Evolutionary conservation across 2,329 filamentous ascomycete genomes (phyloP), one percentile per base, ranked within the genome.

Genomic region (Fusarium longipes): DNA sequence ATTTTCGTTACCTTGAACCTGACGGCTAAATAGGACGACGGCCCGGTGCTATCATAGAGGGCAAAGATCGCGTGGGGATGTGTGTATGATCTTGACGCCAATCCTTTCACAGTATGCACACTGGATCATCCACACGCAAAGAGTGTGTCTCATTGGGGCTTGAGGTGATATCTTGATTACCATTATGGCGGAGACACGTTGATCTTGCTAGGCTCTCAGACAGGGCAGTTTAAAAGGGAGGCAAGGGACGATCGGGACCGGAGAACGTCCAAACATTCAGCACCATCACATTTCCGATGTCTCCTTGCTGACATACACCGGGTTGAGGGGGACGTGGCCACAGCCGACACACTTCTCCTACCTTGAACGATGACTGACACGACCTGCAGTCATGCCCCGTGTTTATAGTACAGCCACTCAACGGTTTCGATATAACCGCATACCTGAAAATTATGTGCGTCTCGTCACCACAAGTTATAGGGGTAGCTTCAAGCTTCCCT

Each of bases 1-100:
- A 39, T 53, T 57, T 43, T 35, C 22, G 24, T 51, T 48, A 50
- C 62, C 43, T 63, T 47, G 44, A 68, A 50, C 61, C 61, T 43
- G 32, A 58, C 56, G 65, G 65, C 61, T 68, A 68, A 68, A 68
- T 36, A 68, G 61, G 65, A 44, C 55, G 27, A 27, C 60, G 65
- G 65, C 56, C 65, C 65, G 65, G 40, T 22, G 42, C 24, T 63
- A 49, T 68, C 32, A 27, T 40, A 49, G 20, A 54, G 51, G 63
- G 61, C 24, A 49, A 44, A 50, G 65, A 68, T 68, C 51, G 45
- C 36, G 50, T 55, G 55, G 55, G 48, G 61, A 65, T 68, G 65
- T 57, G 43, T 66, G 57, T 57, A 40, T 66, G 63, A 51, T 57
- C 30, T 56, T 44, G 51, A 33, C 30, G 44, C 20, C 49, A 52